Percentiles rank a stretch among this genome's conserved stretches.
Conservation (phyloP, 176 grass and related monocot genomes). For the Cymbopogon citratus region DNA sequence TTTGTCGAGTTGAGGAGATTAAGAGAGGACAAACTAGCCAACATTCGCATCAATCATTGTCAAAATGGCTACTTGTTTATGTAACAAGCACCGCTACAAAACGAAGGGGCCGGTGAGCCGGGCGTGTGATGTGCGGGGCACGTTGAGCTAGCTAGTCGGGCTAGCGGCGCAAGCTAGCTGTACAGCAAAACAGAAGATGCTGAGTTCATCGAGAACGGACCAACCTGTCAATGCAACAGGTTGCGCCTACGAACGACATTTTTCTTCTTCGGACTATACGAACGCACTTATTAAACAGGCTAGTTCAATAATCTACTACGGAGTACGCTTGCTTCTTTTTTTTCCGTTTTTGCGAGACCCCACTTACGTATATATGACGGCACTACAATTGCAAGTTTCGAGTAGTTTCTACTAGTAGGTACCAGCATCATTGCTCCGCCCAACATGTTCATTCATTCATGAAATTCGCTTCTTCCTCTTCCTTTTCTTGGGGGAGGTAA, state of each 20-base stretch:
- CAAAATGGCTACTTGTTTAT: conserved; percentile 2
- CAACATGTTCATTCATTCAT: too few species aligned
- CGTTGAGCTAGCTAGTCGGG: too few species aligned
- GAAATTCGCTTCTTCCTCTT: too few species aligned
- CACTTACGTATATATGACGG: too few species aligned
- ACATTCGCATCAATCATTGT: neutral
- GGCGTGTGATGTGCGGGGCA: neutral
- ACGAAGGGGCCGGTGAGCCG: neutral
- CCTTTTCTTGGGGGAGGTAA: too few species aligned
- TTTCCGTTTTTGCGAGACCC: too few species aligned
- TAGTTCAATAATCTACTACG: neutral
- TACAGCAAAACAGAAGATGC: neutral
- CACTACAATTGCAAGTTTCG: too few species aligned
- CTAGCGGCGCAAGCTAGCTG: neutral
- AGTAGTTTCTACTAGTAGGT: too few species aligned
- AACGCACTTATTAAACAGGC: neutral
- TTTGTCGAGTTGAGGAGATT: neutral
- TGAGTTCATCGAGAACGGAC: neutral
- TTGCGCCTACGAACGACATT: neutral
- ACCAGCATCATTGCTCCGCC: too few species aligned
- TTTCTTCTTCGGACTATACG: neutral
- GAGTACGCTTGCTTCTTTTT: too few species aligned
- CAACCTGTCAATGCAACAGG: neutral
- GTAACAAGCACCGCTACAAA: neutral
- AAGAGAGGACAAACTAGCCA: neutral